Evolutionary conservation across 2,329 filamentous ascomycete species (phyloP).

Genomic region (Cryphonectria nitschkei): DNA sequence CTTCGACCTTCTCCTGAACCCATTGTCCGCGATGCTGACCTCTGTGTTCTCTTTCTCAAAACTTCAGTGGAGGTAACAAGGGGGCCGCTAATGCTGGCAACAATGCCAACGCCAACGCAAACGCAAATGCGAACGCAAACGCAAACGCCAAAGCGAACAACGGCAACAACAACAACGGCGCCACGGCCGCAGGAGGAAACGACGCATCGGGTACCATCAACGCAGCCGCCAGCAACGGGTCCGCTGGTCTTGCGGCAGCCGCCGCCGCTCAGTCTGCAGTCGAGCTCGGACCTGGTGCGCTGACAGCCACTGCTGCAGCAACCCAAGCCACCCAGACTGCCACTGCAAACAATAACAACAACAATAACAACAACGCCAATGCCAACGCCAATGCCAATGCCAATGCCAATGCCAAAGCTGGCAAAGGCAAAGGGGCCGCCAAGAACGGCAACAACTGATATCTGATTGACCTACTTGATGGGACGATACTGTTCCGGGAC

Average conservation of each 20-base stretch:
- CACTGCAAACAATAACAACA: slow-evolving; percentile 19
- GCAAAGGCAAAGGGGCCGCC: neutral
- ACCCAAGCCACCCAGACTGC: slow-evolving; percentile 37
- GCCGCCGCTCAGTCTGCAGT: slow-evolving; percentile 32
- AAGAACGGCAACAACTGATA: neutral
- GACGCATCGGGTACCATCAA: slow-evolving; percentile 39
- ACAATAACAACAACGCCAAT: no score
- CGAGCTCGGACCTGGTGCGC: slow-evolving; percentile 34
- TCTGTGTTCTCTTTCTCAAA: neutral
- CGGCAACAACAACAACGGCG: slow-evolving; percentile 40
- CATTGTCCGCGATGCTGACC: neutral
- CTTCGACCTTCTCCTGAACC: neutral
- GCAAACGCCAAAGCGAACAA: no score
- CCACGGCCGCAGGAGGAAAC: slow-evolving; percentile 36
- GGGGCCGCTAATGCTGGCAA: neutral
- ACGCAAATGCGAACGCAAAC: no score
- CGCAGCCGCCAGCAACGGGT: slow-evolving; percentile 21
- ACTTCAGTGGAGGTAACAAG: neutral
- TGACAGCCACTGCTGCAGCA: slow-evolving; percentile 30
- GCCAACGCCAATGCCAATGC: neutral
- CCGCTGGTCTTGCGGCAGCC: slow-evolving; percentile 17
- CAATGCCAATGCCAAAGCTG: neutral
- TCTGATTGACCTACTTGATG: neutral
- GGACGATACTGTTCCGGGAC: neutral
- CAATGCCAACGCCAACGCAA: slow-evolving; percentile 34